A percentile compares a stretch with the other conserved stretches of the same genome.
Evolutionary conservation across 768 basidiomycete genomes (phyloP).

Genomic region (Mycena vitilis): DNA sequence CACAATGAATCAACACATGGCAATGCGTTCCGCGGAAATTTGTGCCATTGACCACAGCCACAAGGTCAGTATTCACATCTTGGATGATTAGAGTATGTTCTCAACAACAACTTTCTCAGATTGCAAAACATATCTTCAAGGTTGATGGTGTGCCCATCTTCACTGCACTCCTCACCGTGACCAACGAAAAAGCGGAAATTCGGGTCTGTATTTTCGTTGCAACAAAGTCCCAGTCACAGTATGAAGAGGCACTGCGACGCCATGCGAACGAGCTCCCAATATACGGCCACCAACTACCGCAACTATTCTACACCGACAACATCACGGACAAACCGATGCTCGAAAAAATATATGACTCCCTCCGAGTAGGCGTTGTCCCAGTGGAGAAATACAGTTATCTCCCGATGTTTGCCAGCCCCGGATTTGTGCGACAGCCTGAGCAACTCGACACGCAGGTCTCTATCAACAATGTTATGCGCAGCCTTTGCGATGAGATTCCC

Average conservation of each 20-base stretch:
- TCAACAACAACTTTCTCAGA: no score
- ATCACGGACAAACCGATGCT: constrained; percentile 21
- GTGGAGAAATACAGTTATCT: background rate
- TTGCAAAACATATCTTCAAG: constrained; percentile 12
- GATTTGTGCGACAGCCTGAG: no score
- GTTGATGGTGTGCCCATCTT: constrained; percentile 13
- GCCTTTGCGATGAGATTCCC: constrained; percentile 1
- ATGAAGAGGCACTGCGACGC: background rate
- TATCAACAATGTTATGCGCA: background rate
- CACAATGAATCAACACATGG: background rate
- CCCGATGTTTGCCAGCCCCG: background rate
- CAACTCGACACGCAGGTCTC: no score
- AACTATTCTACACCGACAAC: constrained; percentile 2
- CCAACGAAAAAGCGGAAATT: constrained; percentile 21
- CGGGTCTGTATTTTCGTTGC: constrained; percentile 38
- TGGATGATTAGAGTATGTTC: no score
- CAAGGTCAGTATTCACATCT: constrained; percentile 2
- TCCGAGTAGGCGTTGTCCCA: background rate
- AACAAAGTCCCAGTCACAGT: constrained; percentile 46
- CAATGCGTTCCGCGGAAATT: background rate
- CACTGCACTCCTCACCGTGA: background rate
- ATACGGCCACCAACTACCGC: background rate
- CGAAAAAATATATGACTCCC: background rate
- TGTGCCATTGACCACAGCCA: constrained; percentile 4
- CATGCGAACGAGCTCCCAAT: constrained; percentile 13